phyloP scores from a whole-genome alignment of 177 flowering plant genomes.

The Vitis hybrid region DNA sequence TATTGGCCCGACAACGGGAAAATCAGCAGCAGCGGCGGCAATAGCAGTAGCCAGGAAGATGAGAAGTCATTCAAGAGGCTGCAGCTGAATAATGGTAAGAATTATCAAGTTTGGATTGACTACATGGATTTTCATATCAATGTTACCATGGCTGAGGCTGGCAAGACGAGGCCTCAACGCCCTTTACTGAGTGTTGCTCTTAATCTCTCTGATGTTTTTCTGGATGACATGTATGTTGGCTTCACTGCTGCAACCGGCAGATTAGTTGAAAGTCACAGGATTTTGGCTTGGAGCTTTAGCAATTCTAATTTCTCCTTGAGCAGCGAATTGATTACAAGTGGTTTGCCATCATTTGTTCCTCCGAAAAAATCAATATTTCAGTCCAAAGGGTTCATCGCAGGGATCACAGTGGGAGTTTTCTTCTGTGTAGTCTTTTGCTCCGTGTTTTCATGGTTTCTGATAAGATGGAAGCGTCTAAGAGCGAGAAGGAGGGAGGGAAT shows the following conservation, averaged over 20 bases:
- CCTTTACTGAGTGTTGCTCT: constrained; percentile 37
- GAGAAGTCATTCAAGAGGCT: constrained; percentile 25
- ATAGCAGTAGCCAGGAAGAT: constrained; percentile 1
- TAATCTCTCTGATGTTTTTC: constrained; percentile 51
- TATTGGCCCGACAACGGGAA: constrained; percentile 34
- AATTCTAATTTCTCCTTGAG: constrained; percentile 48
- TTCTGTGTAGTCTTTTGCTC: constrained; percentile 14
- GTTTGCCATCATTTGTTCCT: constrained; percentile 64
- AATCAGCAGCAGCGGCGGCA: neutral
- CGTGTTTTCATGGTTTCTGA: constrained; percentile 20
- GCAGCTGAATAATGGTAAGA: constrained; percentile 61
- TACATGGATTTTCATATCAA: constrained; percentile 38
- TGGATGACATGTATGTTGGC: constrained; percentile 80
- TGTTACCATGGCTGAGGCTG: constrained; percentile 64
- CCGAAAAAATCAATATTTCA: constrained; percentile 25
- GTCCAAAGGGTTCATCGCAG: constrained; percentile 49
- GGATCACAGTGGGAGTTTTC: constrained; percentile 32
- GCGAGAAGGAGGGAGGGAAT: constrained; percentile 36
- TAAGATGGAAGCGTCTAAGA: constrained; percentile 21
- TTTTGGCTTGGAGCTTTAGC: constrained; percentile 81
- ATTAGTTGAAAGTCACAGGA: constrained; percentile 52
- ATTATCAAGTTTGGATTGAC: constrained; percentile 85
- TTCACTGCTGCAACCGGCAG: constrained; percentile 63
- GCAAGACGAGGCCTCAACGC: constrained; percentile 40
- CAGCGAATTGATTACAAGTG: constrained; percentile 42